These are phyloP conservation scores for Rhytidiadelphus loreus DNA, from an alignment of 225 moss, liverwort and hornwort genomes.

Conservation along the genomic window DNA sequence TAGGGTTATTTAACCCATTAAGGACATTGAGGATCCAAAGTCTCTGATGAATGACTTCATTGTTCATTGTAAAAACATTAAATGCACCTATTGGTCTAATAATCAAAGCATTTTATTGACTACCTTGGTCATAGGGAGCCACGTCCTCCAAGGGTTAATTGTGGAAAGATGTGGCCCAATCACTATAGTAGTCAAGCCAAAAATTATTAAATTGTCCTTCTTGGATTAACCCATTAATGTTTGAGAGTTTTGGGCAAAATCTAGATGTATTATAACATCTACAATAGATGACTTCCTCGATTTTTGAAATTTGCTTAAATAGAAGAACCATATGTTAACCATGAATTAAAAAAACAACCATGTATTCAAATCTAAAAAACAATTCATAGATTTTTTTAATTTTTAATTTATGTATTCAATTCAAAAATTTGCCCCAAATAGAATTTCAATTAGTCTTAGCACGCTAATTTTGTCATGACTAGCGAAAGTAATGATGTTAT, in stretches of 20 bases:
- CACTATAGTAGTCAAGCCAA: neutral
- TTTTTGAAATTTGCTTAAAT: no score
- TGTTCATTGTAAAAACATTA: no score
- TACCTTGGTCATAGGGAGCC: fast-evolving
- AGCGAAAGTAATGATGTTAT: neutral
- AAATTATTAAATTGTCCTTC: neutral
- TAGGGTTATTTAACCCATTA: neutral
- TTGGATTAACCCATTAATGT: no score
- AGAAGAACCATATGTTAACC: fast-evolving
- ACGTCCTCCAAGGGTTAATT: neutral
- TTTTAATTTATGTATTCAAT: neutral
- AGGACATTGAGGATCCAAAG: no score
- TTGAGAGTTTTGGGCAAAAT: fast-evolving
- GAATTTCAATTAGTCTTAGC: no score
- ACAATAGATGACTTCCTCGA: neutral
- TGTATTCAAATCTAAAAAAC: neutral
- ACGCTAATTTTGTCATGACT: neutral
- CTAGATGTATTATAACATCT: neutral
- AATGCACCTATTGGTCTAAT: no score
- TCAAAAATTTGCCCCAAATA: neutral
- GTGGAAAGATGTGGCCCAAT: fast-evolving
- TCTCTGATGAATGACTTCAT: no score
- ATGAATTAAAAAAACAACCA: neutral
- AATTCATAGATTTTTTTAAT: neutral
- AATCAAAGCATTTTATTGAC: fast-evolving